These are phyloP conservation scores for Geranomyces michiganensis DNA, from an alignment of 192 early-diverging fungal species.

Conservation along the genomic window DNA sequence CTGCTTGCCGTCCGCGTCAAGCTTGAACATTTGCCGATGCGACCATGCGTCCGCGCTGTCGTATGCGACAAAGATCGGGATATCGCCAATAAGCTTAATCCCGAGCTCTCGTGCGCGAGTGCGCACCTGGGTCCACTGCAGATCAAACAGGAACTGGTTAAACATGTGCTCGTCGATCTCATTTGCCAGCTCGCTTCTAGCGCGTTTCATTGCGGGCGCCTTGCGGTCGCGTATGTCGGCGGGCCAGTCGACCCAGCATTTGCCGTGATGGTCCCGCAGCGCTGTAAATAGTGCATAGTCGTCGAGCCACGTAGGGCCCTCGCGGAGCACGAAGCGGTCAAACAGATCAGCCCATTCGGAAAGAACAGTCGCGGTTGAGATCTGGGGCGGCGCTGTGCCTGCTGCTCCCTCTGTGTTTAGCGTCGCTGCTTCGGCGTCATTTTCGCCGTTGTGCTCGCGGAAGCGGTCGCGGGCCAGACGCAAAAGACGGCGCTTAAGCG, in stretches of 20 bases:
- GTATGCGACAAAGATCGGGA: slow-evolving; percentile 31
- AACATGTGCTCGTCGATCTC: slow-evolving; percentile 33
- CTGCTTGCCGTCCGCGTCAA: slow-evolving; percentile 28
- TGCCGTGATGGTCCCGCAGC: slow-evolving; percentile 17
- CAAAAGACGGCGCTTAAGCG: slow-evolving; percentile 19
- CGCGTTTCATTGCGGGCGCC: slow-evolving; percentile 19
- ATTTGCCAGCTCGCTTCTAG: slow-evolving; percentile 13
- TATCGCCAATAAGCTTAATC: slow-evolving; percentile 25
- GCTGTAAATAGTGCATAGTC: slow-evolving; percentile 31
- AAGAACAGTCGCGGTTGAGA: not conserved
- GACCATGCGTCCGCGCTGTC: slow-evolving; percentile 32
- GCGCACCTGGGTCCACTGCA: slow-evolving; percentile 20
- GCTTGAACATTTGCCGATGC: slow-evolving; percentile 21
- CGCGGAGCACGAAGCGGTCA: not conserved
- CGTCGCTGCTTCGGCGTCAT: not conserved
- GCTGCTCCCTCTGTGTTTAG: not conserved
- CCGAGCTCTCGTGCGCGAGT: slow-evolving; percentile 14
- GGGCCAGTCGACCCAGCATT: slow-evolving; percentile 30
- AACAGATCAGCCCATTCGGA: not conserved
- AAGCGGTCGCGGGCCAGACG: slow-evolving; percentile 33
- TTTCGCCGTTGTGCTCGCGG: not conserved
- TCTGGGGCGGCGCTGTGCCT: not conserved
- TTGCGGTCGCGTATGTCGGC: slow-evolving; percentile 28
- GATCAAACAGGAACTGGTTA: slow-evolving; percentile 29
- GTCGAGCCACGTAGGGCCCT: slow-evolving; percentile 27